These are phyloP conservation scores for Malbranchea cinnamomea DNA, from an alignment of 2,329 filamentous ascomycete genomes.

Conservation along the genomic window DNA sequence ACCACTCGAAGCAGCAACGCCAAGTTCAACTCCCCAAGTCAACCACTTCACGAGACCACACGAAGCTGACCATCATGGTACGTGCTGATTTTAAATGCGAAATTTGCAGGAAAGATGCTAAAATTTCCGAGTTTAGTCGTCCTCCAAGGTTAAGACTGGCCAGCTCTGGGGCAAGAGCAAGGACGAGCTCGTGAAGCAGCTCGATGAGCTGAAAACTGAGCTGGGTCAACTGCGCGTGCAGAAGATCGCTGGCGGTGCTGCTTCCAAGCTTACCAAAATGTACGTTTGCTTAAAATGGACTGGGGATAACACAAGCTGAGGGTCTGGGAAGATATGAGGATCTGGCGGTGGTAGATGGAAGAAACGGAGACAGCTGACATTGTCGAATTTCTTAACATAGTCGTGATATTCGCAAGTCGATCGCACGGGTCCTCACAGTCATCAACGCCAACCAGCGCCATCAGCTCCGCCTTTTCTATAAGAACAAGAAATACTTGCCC, in stretches of 20 bases:
- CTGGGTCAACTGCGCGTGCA: constrained; percentile 92
- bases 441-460: constrained; percentile 99
- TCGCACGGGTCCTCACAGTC: constrained; percentile 95
- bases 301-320: constrained; percentile 5
- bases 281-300: constrained; percentile 37
- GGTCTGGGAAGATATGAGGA: background rate
- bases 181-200: constrained; percentile 92
- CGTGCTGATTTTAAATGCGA: constrained; percentile 11
- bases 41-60: constrained; percentile 32
- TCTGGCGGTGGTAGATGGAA: background rate
- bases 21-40: constrained; percentile 29
- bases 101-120: constrained; percentile 14
- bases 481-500: constrained; percentile 98
- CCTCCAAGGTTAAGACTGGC: constrained; percentile 77
- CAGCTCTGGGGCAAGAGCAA: constrained; percentile 99
- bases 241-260: constrained; percentile 87
- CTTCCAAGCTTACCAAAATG: constrained; percentile 96
- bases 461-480: constrained; percentile 98
- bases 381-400: constrained; percentile 33
- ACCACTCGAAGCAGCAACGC: constrained; percentile 23
- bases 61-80: constrained; percentile 30
- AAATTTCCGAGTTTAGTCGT: constrained; percentile 33
- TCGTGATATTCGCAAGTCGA: constrained; percentile 98
- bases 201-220: constrained; percentile 90
- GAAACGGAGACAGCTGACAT: constrained; percentile 2